Base-by-base conservation (phyloP, 768 basidiomycete genomes). In the Kwoniella heveanensis region DNA sequence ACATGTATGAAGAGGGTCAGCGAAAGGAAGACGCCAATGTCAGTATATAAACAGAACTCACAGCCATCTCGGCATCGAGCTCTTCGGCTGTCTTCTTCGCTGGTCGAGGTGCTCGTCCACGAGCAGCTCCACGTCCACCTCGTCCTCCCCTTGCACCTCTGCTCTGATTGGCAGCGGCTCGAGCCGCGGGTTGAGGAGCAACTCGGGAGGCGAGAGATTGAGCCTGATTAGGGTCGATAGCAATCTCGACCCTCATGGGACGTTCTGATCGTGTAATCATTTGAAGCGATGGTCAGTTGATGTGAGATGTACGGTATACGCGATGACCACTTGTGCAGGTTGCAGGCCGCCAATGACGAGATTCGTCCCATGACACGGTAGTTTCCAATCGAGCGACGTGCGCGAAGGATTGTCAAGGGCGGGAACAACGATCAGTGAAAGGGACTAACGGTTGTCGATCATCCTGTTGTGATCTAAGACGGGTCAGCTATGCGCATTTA, bases 391-490 rank as follows among this genome's bases (percentile, higher is more conserved):
- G 57, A 58, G 30, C 47, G 49, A 49, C 37, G 29, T 30, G 22
- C 21, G 27, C 47, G 48, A 22, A 5, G 26, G 5, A 44, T 8
- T 13, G 30, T 17, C 6, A 39, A 21, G 0, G n/a, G 10, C n/a
- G 50, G 32, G 50, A 22, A 49, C 21, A 24, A 26, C 19, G 26
- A 60, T 52, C 36, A 60, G 79, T 79, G 80, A 73, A 78, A 84
- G 83, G 87, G 85, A 98, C 96, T 92, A 90, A 99, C 96, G 96
- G 84, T 93, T 92, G 89, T 99, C 96, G 87, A 99, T 94, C 83
- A 98, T 90, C 80, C 96, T 89, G 83, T 91, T 91, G 86, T 99
- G 92, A 85, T 98, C 79, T 80, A 37, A 13, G 17, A 24, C 48
- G 44, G 19, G 32, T 70, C 49, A 72, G 65, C 54, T 49, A 17